A percentile compares a stretch with the other conserved stretches of the same genome.
phyloP scores from a whole-genome alignment of 169 alveolate genomes.

The Cryptosporidium viatorum region DNA sequence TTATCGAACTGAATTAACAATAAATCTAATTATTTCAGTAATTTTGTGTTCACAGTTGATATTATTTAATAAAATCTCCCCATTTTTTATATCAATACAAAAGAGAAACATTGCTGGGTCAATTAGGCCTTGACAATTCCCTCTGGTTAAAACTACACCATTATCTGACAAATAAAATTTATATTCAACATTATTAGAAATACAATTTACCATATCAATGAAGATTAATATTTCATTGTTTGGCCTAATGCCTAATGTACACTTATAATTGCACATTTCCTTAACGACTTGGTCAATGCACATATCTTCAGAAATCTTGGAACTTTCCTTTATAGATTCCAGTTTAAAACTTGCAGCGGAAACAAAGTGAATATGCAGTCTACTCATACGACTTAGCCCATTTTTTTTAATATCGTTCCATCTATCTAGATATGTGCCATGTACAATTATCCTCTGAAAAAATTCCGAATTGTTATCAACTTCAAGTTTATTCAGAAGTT shows the following conservation, averaged over 20 bases:
- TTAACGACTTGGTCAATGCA: conserved; percentile 16
- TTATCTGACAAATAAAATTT: conserved; percentile 42
- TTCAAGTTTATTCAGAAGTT: background rate
- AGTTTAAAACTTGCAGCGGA: conserved; percentile 29
- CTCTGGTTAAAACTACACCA: conserved; percentile 30
- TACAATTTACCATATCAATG: conserved; percentile 8
- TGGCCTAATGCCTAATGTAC: conserved; percentile 26
- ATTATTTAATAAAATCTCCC: conserved; percentile 30
- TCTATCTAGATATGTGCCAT: conserved; percentile 41
- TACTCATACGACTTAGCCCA: conserved; percentile 46
- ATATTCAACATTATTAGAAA: background rate
- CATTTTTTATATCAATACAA: conserved; percentile 40
- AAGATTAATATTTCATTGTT: conserved; percentile 25
- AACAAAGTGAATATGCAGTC: conserved; percentile 59
- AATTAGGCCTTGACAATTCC: conserved; percentile 22
- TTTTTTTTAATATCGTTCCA: conserved; percentile 31
- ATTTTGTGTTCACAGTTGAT: background rate
- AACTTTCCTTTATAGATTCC: background rate
- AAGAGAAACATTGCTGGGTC: conserved; percentile 27
- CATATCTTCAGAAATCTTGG: conserved; percentile 1
- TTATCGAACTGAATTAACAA: background rate
- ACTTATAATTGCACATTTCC: conserved; percentile 19
- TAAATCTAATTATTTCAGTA: conserved; percentile 6
- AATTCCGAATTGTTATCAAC: background rate
- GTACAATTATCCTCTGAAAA: conserved; percentile 35